Percentiles rank a stretch among this genome's conserved stretches.
These are phyloP conservation scores for Ilex asprella DNA, from an alignment of 257 asterid genomes.

Conservation along the genomic window DNA sequence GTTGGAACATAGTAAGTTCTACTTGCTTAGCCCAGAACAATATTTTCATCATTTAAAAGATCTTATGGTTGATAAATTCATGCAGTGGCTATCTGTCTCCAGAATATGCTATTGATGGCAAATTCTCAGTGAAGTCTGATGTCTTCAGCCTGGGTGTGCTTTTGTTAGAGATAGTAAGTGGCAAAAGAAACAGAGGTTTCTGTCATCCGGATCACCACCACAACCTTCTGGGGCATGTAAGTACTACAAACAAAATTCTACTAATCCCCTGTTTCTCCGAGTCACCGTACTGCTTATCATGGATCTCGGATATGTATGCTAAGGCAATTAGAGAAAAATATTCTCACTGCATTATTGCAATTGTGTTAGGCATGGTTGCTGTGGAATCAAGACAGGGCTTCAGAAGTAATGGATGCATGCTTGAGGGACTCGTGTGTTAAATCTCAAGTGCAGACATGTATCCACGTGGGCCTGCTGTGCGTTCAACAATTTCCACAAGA, in stretches of 20 bases:
- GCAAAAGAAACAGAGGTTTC: constrained; percentile 31
- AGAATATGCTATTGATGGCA: constrained; percentile 26
- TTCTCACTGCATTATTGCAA: no score
- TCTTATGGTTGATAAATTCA: background rate
- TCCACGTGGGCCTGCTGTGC: constrained; percentile 39
- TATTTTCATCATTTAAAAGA: background rate
- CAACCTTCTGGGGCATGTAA: constrained; percentile 34
- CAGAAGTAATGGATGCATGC: constrained; percentile 17
- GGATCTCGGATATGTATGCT: no score
- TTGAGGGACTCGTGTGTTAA: constrained; percentile 9
- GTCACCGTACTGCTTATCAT: no score
- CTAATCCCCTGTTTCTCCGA: no score
- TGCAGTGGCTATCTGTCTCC: constrained; percentile 36
- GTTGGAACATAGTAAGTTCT: constrained; percentile 33
- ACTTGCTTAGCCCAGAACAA: background rate
- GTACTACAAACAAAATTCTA: no score
- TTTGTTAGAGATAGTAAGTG: constrained; percentile 29
- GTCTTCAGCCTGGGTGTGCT: constrained; percentile 34
- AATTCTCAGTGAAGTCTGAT: constrained; percentile 28
- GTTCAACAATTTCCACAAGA: constrained; percentile 35
- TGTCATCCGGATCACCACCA: constrained; percentile 18
- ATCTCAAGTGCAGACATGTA: constrained; percentile 17
- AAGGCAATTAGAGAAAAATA: no score
- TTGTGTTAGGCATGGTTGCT: constrained; percentile 30
- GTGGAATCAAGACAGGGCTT: constrained; percentile 33